Conservation (phyloP, 140 eudicot genomes). For the Senecio squalidus region DNA sequence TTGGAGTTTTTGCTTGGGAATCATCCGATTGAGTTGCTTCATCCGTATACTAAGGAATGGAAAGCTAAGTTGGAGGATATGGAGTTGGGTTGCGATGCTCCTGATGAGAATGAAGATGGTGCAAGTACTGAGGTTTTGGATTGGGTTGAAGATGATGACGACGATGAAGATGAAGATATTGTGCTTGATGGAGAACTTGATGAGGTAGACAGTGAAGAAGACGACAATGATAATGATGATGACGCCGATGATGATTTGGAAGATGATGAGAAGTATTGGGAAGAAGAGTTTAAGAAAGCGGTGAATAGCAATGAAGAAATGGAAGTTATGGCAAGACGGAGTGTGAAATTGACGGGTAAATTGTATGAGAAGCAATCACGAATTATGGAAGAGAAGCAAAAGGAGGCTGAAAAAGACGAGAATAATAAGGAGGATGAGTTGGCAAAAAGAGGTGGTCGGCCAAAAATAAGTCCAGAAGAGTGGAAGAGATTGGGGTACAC, state of each 20-base stretch:
- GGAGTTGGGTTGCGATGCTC: slow-evolving; percentile 99
- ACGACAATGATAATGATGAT: slow-evolving; percentile 28
- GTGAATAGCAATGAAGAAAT: slow-evolving; percentile 63
- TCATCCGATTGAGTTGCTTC: slow-evolving; percentile 75
- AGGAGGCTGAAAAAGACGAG: slow-evolving; percentile 17
- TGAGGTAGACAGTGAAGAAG: slow-evolving; percentile 35
- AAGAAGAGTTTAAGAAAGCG: slow-evolving; percentile 82
- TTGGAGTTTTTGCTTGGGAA: slow-evolving; percentile 65
- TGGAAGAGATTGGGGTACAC: slow-evolving; percentile 64
- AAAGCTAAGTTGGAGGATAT: slow-evolving; percentile 82
- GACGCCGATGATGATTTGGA: slow-evolving; percentile 39
- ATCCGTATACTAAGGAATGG: slow-evolving; percentile 95
- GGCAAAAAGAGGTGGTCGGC: slow-evolving; percentile 37
- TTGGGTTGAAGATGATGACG: slow-evolving; percentile 68
- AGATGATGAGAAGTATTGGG: slow-evolving; percentile 70
- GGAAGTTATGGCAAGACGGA: slow-evolving; percentile 59
- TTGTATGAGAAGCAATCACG: slow-evolving; percentile 47
- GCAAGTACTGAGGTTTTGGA: slow-evolving; percentile 42
- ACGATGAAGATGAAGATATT: slow-evolving; percentile 33
- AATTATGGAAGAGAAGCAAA: slow-evolving; percentile 32
- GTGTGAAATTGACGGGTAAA: slow-evolving; percentile 41
- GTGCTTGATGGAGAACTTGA: slow-evolving; percentile 36
- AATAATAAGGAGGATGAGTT: slow-evolving; percentile 37
- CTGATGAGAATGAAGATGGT: slow-evolving; percentile 54
- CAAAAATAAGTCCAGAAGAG: slow-evolving; percentile 58